Conservation (phyloP, 2,329 filamentous ascomycete genomes). For the Cladosporium austrohemisphaericum region DNA sequence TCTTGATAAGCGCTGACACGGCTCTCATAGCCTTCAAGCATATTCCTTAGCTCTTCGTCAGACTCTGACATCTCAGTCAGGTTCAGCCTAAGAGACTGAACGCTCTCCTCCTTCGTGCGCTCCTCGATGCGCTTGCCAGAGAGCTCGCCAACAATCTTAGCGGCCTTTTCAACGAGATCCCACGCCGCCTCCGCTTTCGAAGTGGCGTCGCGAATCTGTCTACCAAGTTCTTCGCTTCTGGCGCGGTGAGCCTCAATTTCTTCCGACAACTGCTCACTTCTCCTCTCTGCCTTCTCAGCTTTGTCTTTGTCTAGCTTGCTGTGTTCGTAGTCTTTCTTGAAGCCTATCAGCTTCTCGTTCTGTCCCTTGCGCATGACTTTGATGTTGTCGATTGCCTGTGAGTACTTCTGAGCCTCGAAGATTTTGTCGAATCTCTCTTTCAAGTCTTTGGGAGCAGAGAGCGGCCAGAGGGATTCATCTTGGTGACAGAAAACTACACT, state of each 20-base stretch:
- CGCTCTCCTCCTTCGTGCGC: constrained; percentile 64
- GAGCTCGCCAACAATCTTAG: constrained; percentile 70
- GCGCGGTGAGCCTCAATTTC: constrained; percentile 62
- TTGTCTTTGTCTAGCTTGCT: constrained; percentile 82
- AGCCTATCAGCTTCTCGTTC: constrained; percentile 66
- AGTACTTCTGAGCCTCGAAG: constrained; percentile 95
- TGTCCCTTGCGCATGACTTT: constrained; percentile 81
- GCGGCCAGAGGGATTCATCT: constrained; percentile 94
- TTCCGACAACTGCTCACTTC: constrained; percentile 54
- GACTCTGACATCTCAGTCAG: constrained; percentile 75
- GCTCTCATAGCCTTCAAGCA: constrained; percentile 73
- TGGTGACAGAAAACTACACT: constrained; percentile 98
- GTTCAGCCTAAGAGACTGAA: constrained; percentile 65
- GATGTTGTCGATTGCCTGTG: constrained; percentile 94
- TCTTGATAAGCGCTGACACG: constrained; percentile 64
- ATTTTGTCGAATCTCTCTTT: constrained; percentile 98
- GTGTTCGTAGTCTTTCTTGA: constrained; percentile 71
- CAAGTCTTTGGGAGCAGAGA: constrained; percentile 78
- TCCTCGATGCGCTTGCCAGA: constrained; percentile 73
- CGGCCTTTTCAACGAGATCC: constrained; percentile 68
- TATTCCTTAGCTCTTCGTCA: constrained; percentile 69
- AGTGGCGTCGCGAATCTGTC: constrained; percentile 59
- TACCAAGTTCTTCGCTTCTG: constrained; percentile 56
- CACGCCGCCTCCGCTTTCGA: constrained; percentile 58
- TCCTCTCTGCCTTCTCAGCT: constrained; percentile 58